These are phyloP conservation scores for Colletotrichum incanum DNA, from an alignment of 2,329 filamentous ascomycete genomes.

Conservation along the genomic window DNA sequence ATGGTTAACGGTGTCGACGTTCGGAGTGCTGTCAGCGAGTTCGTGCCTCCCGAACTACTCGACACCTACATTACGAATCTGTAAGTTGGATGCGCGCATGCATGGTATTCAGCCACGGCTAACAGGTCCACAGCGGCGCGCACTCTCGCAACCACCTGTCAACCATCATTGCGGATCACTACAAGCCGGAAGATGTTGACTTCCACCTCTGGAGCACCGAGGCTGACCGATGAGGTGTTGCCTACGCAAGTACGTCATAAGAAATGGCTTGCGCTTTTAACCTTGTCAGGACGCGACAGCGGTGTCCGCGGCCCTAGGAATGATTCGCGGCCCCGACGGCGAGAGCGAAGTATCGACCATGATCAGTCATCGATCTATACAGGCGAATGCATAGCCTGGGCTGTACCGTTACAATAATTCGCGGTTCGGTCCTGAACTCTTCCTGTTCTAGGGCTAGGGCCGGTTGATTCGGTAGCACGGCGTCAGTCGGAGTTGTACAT, in stretches of 20 bases:
- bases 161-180: constrained; percentile 81
- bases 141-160: constrained; percentile 82
- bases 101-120: constrained; percentile 3
- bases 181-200: constrained; percentile 80
- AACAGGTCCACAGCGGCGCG: constrained; percentile 65
- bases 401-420: constrained; percentile 22
- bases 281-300: constrained; percentile 33
- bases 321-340: constrained; percentile 30
- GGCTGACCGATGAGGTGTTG: constrained; percentile 47
- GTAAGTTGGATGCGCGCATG: constrained; percentile 54
- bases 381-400: constrained; percentile 35
- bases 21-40: constrained; percentile 85
- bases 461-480: constrained; percentile 31
- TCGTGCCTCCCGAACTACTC: constrained; percentile 82
- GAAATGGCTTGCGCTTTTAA: constrained; percentile 35
- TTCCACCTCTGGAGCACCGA: constrained; percentile 64
- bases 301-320: constrained; percentile 24
- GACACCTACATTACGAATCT: constrained; percentile 89
- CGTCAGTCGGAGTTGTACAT: constrained; percentile 22
- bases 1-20: constrained; percentile 85
- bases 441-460: constrained; percentile 29
- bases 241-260: constrained; percentile 1
- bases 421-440: constrained; percentile 12
- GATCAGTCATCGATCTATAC: constrained; percentile 18
- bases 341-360: constrained; percentile 23